Conservation (phyloP, 805 yeast genomes). For the Crinitomyces ghanaensis region DNA sequence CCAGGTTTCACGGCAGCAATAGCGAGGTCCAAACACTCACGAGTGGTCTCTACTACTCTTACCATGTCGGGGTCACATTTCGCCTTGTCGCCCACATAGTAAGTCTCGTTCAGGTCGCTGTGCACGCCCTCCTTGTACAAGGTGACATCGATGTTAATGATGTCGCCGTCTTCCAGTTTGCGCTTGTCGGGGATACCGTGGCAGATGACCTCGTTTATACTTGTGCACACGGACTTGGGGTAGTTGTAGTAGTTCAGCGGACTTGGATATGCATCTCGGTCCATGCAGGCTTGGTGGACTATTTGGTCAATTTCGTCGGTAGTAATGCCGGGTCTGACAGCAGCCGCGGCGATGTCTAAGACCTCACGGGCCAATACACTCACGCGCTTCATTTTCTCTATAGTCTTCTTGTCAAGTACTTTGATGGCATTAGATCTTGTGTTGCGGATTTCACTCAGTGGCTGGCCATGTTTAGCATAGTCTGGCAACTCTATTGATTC, state of each 20-base stretch:
- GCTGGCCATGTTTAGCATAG: conserved; percentile 71
- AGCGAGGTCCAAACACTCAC: conserved; percentile 79
- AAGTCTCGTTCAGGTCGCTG: conserved; percentile 92
- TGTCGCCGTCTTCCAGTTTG: conserved; percentile 84
- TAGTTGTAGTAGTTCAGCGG: conserved; percentile 89
- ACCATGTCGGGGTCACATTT: conserved; percentile 70
- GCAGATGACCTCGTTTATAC: conserved; percentile 90
- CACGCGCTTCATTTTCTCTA: conserved; percentile 65
- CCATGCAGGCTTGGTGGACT: conserved; percentile 79
- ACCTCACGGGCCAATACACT: conserved; percentile 73
- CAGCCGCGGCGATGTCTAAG: conserved; percentile 78
- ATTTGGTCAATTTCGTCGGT: conserved; percentile 84
- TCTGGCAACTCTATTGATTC: conserved; percentile 66
- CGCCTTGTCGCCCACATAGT: conserved; percentile 88
- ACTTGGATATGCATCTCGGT: conserved; percentile 86
- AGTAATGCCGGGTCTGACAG: conserved; percentile 76
- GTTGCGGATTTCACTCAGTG: conserved; percentile 62
- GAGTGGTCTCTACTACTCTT: conserved; percentile 80
- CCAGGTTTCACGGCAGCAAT: conserved; percentile 87
- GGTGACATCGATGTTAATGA: conserved; percentile 81
- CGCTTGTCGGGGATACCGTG: conserved; percentile 95
- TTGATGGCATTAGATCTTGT: conserved; percentile 59
- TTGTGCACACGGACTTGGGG: conserved; percentile 87
- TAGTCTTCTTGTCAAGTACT: conserved; percentile 52
- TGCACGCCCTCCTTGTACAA: conserved; percentile 81